These are phyloP conservation scores for Madurella fahalii DNA, from an alignment of 2,329 filamentous ascomycete species.

Conservation along the genomic window DNA sequence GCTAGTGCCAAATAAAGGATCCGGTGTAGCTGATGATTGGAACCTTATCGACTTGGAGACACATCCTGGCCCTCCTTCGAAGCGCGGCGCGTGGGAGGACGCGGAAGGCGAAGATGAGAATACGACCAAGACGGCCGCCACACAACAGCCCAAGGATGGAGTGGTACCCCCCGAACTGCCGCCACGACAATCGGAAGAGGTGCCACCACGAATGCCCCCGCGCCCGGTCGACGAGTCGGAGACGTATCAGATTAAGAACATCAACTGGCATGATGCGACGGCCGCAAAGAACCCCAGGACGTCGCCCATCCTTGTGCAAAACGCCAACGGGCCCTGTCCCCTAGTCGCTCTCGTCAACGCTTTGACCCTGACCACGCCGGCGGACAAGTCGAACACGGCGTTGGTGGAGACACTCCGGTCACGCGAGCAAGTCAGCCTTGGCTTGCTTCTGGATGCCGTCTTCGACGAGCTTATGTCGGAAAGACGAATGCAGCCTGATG, in stretches of 20 bases:
- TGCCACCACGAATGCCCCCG: conserved; percentile 33
- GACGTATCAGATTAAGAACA: conserved; percentile 89
- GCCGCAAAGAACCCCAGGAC: conserved; percentile 59
- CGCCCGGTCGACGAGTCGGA: conserved; percentile 53
- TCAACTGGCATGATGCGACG: conserved; percentile 72
- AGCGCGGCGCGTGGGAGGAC: conserved; percentile 38
- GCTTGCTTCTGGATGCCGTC: conserved; percentile 79
- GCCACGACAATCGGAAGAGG: conserved; percentile 16
- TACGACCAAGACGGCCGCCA: conserved; percentile 15
- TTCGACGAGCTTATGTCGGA: conserved; percentile 90
- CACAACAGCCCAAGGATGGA: conserved; percentile 4
- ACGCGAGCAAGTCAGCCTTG: conserved; percentile 83
- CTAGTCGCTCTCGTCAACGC: conserved; percentile 91
- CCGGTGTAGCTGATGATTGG: conserved; percentile 40
- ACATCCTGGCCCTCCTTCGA: conserved; percentile 31
- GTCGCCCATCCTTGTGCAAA: conserved; percentile 89
- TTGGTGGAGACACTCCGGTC: conserved; percentile 73
- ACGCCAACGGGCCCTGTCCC: conserved; percentile 91
- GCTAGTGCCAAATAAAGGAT: conserved; percentile 14
- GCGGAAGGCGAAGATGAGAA: conserved; percentile 30
- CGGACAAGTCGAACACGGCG: conserved; percentile 58
- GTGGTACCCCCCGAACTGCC: conserved; percentile 14
- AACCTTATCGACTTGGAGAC: conserved; percentile 47
- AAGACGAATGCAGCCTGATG: conserved; percentile 58
- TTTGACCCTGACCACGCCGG: conserved; percentile 74